A percentile compares a stretch with the other conserved stretches of the same genome.
Conservation (phyloP, 1,139 yeast species). For the Candida sp. region DNA sequence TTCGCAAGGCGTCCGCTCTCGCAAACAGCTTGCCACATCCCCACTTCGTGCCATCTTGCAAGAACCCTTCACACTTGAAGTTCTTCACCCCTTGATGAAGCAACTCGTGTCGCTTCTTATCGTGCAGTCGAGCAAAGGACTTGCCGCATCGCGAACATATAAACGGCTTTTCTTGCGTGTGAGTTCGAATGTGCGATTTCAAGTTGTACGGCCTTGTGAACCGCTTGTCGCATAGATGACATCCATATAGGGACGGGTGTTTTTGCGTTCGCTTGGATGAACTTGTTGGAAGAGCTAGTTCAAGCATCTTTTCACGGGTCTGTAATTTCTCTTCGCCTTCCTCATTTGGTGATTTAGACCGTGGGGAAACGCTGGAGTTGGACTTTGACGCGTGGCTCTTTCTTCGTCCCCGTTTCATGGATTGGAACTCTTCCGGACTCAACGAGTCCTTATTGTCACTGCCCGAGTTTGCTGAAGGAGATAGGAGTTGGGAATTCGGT, state of each 20-base stretch:
- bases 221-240: constrained; percentile 83
- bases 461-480: constrained; percentile 13
- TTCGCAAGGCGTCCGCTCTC: constrained; percentile 90
- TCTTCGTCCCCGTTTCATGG: constrained; percentile 37
- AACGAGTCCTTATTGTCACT: constrained; percentile 20
- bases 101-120: constrained; percentile 92
- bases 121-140: constrained; percentile 97
- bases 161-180: constrained; percentile 93
- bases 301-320: constrained; percentile 63
- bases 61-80: constrained; percentile 79
- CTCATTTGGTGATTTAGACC: constrained; percentile 15
- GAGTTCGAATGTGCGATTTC: constrained; percentile 91
- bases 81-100: constrained; percentile 91
- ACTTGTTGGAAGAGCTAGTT: constrained; percentile 59
- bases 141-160: constrained; percentile 87
- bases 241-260: constrained; percentile 80
- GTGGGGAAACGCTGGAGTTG: constrained; percentile 18
- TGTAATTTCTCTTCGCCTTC: constrained; percentile 15
- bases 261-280: constrained; percentile 64
- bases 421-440: constrained; percentile 39
- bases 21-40: constrained; percentile 97
- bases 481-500: constrained; percentile 23
- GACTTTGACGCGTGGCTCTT: constrained; percentile 30
- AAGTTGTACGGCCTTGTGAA: constrained; percentile 94
- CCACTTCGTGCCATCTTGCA: constrained; percentile 71